Conservation (phyloP, 441 rosid species). For the Eutrema salsugineum region DNA sequence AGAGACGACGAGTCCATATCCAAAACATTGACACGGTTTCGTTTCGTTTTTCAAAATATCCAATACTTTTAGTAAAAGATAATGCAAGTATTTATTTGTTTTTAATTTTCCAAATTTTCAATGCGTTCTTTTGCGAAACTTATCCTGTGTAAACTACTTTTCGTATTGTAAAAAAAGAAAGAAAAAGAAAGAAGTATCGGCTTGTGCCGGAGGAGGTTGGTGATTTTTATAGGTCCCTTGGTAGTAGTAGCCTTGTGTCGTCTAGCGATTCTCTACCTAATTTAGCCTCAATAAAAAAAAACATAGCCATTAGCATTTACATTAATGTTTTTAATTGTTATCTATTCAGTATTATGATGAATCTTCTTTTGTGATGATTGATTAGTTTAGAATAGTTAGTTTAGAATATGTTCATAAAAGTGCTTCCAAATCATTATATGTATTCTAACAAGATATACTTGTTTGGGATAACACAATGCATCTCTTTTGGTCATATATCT, state of each 20-base stretch:
- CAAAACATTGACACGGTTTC: conserved; percentile 13
- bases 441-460: not conserved
- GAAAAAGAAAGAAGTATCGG: conserved; percentile 1
- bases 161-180: not conserved
- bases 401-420: not conserved
- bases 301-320: not conserved
- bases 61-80: not conserved
- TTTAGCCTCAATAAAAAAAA: not conserved
- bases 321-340: not conserved
- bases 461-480: conserved; percentile 2
- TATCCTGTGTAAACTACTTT: conserved; percentile 12
- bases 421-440: not conserved
- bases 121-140: not conserved
- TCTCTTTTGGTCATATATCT: conserved; percentile 1
- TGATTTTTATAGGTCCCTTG: not conserved
- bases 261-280: conserved; percentile 7
- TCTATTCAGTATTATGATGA: not conserved
- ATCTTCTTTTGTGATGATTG: not conserved
- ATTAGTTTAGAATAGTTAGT: not conserved
- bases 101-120: not conserved
- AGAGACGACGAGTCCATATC: not conserved
- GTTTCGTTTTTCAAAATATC: not conserved
- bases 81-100: too few relatives aligned
- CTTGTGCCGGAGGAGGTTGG: conserved; percentile 26
- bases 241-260: conserved; percentile 7